Evolutionary conservation across 2,329 filamentous ascomycete species (phyloP), one percentile per base, ranked within the genome.

Genomic region (Blastomyces parvus): DNA sequence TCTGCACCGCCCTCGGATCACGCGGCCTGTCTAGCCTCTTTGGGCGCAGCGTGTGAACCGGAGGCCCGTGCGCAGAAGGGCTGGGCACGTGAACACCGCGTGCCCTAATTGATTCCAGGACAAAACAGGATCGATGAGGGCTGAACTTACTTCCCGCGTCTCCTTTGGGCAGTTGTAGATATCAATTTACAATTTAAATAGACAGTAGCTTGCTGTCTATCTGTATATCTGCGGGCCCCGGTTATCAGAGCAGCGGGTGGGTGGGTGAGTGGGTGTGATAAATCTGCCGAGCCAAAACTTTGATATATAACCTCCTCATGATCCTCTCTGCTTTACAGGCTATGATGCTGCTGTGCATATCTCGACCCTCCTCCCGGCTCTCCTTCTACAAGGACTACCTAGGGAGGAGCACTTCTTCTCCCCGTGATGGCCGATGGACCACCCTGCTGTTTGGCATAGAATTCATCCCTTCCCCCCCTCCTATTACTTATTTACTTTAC

Each of bases 21-120:
- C 65, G 69, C 64, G 69, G 67, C 42, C 61, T 59, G 22, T 5
- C 61, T 58, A 62, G 22, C 53, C 33, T 25, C 53, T 48, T 58
- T 59, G 6, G 36, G 55, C 3, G 8, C 7, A 22, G 1, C 27
- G 30, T 19, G 53, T 33, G 25, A 30, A 33, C 27, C 5, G 4
- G 53, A 7, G 53, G 53, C 53, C 53, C 53, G 53, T 56, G 53
- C 53, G 53, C 6, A 3, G 30, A n/a, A 19, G n/a, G n/a, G 8
- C 6, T 11, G 46, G 2, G 55, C 55, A 58, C 38, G 55, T 58
- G 55, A 58, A 19, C 25, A 2, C 36, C 3, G 14, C n/a, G 17
- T 58, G 55, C 55, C 55, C 55, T 58, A 58, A 58, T 36, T 42
- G 6, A 52, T 52, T 25, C 48, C 30, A 30, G 6, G 30, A 30